These are phyloP conservation scores for Torulaspora indica DNA, from an alignment of 805 yeast genomes.

Conservation along the genomic window DNA sequence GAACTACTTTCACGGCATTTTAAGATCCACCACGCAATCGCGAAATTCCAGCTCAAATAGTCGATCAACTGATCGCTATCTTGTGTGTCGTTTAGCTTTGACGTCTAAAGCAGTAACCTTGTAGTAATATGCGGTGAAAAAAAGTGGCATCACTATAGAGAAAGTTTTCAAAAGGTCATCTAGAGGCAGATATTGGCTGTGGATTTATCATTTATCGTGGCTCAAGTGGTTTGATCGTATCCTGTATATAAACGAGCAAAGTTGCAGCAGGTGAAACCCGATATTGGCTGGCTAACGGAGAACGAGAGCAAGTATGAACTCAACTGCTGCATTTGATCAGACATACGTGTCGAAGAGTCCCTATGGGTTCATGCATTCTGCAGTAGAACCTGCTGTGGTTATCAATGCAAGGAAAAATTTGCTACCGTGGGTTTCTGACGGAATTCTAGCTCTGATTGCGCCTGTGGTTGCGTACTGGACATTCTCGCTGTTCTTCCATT, in stretches of 20 bases:
- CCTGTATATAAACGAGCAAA: conserved; percentile 6
- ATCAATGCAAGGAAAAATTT: conserved; percentile 40
- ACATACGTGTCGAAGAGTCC: conserved; percentile 15
- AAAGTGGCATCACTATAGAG: conserved; percentile 3
- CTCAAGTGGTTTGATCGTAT: background rate
- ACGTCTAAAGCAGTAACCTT: conserved; percentile 4
- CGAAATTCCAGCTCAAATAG: background rate
- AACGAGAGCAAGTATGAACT: conserved; percentile 11
- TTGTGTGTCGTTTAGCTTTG: conserved; percentile 1
- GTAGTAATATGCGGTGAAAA: conserved; percentile 3
- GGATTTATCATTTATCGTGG: background rate
- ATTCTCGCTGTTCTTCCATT: conserved; percentile 65
- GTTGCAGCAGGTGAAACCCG: background rate
- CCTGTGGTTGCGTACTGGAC: conserved; percentile 87
- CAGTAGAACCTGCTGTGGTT: conserved; percentile 31
- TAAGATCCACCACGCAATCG: background rate
- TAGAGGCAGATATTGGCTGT: background rate
- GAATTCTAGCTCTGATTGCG: conserved; percentile 59
- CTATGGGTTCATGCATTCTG: conserved; percentile 23
- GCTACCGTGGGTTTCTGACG: conserved; percentile 64
- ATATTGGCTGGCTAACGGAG: background rate
- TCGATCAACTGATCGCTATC: conserved; percentile 1
- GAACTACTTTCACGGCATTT: background rate
- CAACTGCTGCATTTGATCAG: conserved; percentile 11
- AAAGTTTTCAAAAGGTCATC: background rate